Conservation (phyloP, 2,329 filamentous ascomycete species). For the Colletotrichum chlorophyti region DNA sequence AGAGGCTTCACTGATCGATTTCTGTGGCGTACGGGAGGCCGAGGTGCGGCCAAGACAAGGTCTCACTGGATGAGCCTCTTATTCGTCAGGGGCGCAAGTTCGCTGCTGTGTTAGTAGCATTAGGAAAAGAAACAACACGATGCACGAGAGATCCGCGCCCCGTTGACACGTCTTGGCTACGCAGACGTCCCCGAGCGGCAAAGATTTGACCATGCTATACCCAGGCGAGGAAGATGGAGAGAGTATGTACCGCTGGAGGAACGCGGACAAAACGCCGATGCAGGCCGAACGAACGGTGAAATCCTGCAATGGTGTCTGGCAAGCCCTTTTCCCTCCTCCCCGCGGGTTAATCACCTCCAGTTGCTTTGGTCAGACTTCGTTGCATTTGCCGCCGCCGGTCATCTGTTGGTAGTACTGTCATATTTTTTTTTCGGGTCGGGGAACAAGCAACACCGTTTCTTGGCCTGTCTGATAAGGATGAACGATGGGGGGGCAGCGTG, state of each 20-base stretch:
- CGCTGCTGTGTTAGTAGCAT: background rate
- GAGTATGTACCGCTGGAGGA: background rate
- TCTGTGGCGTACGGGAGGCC: conserved; percentile 12
- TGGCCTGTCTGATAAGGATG: background rate
- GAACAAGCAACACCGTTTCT: too few species aligned
- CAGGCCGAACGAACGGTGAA: conserved; percentile 1
- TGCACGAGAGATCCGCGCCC: too few species aligned
- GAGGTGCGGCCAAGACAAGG: conserved; percentile 3
- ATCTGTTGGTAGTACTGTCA: too few species aligned
- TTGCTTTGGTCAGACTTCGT: background rate
- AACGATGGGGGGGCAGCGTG: background rate
- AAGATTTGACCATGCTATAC: background rate
- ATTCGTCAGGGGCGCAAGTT: conserved; percentile 6
- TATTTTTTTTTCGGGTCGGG: too few species aligned
- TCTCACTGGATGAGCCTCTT: background rate
- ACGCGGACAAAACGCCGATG: conserved; percentile 1
- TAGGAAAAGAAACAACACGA: too few species aligned
- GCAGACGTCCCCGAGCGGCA: conserved; percentile 1
- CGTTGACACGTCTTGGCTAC: background rate
- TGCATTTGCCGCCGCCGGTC: background rate
- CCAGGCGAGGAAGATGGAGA: background rate
- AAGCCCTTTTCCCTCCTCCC: background rate
- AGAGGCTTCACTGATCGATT: too few species aligned
- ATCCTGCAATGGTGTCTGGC: background rate
- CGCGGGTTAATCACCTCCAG: background rate